Evolutionary conservation across 306 rosid species (phyloP).

Genomic region (Lotus japonicus): DNA sequence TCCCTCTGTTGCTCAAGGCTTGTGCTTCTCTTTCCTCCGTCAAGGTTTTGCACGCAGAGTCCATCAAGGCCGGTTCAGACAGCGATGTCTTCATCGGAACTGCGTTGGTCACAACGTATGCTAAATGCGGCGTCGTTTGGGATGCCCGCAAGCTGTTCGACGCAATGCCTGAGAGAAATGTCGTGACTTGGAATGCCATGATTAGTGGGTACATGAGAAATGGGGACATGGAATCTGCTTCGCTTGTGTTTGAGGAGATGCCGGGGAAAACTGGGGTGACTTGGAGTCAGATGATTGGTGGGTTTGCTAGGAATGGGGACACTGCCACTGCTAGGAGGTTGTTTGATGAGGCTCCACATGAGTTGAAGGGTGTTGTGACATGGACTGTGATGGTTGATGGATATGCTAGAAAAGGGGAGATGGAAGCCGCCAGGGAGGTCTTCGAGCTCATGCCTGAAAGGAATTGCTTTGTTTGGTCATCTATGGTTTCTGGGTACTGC

Average conservation of each 20-base stretch:
- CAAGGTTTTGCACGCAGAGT: conserved; percentile 48
- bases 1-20: conserved; percentile 54
- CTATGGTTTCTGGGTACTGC: conserved; percentile 69
- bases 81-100: conserved; percentile 47
- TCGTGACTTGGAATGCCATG: conserved; percentile 64
- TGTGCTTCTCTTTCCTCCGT: conserved; percentile 42
- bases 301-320: conserved; percentile 54
- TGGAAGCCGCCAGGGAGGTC: conserved; percentile 55
- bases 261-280: conserved; percentile 33
- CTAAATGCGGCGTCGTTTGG: conserved; percentile 33
- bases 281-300: conserved; percentile 72
- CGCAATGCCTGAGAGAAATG: conserved; percentile 45
- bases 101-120: conserved; percentile 35
- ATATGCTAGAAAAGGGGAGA: conserved; percentile 52
- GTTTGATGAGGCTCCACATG: conserved; percentile 47
- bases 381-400: conserved; percentile 85
- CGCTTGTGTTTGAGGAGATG: conserved; percentile 42
- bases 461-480: conserved; percentile 62
- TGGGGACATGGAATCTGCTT: conserved; percentile 43
- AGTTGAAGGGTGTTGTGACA: conserved; percentile 45
- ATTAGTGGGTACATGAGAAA: conserved; percentile 46
- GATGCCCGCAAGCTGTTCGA: conserved; percentile 48
- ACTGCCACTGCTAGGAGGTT: conserved; percentile 36
- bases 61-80: conserved; percentile 40
- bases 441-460: conserved; percentile 57